These are phyloP conservation scores for Pontederia paniculata DNA, from an alignment of 176 grass and related monocot species.

Conservation along the genomic window DNA sequence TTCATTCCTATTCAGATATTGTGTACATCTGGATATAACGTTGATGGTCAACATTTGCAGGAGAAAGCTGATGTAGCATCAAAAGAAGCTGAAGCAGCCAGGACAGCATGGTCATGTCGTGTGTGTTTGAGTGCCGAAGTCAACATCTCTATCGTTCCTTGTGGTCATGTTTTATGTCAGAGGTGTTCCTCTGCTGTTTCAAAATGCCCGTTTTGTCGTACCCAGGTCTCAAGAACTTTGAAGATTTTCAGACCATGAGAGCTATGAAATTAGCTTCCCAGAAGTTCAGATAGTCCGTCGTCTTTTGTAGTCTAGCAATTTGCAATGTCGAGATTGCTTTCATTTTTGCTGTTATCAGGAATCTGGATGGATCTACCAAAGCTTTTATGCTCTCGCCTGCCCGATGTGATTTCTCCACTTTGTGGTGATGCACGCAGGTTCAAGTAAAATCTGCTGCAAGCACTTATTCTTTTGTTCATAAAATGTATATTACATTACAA, in stretches of 20 bases:
- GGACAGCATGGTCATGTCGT: conserved; percentile 79
- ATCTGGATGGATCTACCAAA: too few relatives aligned
- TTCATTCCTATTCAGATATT: too few relatives aligned
- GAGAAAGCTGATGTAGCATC: conserved; percentile 62
- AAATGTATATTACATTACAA: too few relatives aligned
- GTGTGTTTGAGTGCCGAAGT: conserved; percentile 74
- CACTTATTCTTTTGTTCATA: not conserved
- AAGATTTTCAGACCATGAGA: conserved; percentile 85
- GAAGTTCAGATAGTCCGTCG: too few relatives aligned
- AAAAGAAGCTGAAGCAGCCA: conserved; percentile 75
- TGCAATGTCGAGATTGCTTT: too few relatives aligned
- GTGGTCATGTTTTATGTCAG: conserved; percentile 79
- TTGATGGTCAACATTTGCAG: conserved; percentile 24
- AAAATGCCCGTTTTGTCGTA: conserved; percentile 88
- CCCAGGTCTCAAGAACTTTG: conserved; percentile 59
- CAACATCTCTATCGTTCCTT: conserved; percentile 65
- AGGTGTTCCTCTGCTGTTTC: conserved; percentile 64
- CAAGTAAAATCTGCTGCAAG: not conserved
- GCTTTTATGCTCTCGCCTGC: too few relatives aligned
- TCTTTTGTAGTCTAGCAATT: too few relatives aligned
- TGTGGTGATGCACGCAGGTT: too few relatives aligned
- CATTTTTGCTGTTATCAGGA: too few relatives aligned
- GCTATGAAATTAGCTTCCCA: not conserved
- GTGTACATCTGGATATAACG: too few relatives aligned
- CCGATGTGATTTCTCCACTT: too few relatives aligned